Conservation (phyloP, 139 green algal genomes). For the Pseudopediastrum boryanum region DNA sequence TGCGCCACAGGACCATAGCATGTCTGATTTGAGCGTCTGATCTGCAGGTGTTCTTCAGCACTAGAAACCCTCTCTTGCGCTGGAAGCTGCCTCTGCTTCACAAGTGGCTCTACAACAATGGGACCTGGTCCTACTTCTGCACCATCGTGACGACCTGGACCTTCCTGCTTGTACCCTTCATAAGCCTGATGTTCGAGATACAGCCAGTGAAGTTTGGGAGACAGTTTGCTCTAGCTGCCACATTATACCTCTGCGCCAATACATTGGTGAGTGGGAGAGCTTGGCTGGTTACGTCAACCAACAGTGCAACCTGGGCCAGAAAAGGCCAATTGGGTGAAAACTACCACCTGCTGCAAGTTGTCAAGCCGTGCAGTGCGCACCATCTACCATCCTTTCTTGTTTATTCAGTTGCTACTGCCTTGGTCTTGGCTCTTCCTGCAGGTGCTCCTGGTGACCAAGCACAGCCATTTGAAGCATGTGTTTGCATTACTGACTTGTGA, state of each 20-base stretch:
- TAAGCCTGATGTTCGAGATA: constrained; percentile 48
- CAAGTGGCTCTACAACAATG: constrained; percentile 40
- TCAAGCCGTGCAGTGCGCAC: too few relatives aligned
- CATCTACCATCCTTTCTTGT: too few relatives aligned
- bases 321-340: too few relatives aligned
- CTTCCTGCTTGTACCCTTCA: constrained; percentile 65
- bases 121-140: constrained; percentile 55
- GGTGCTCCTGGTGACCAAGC: background rate
- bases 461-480: too few relatives aligned
- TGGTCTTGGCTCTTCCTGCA: background rate
- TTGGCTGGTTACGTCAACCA: too few relatives aligned
- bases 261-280: constrained; percentile 6
- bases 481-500: background rate
- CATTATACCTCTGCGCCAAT: constrained; percentile 33
- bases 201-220: constrained; percentile 35
- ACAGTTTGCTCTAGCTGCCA: constrained; percentile 31
- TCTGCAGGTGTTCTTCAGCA: constrained; percentile 46
- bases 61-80: constrained; percentile 47
- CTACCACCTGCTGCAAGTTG: too few relatives aligned
- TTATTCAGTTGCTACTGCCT: background rate
- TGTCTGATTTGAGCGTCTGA: too few relatives aligned
- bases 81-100: constrained; percentile 33
- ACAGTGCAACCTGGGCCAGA: too few relatives aligned
- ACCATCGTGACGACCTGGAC: constrained; percentile 52
- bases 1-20: too few relatives aligned